phyloP scores from a whole-genome alignment of 1,139 yeast genomes.

The Suhomyces chickasaworum region DNA sequence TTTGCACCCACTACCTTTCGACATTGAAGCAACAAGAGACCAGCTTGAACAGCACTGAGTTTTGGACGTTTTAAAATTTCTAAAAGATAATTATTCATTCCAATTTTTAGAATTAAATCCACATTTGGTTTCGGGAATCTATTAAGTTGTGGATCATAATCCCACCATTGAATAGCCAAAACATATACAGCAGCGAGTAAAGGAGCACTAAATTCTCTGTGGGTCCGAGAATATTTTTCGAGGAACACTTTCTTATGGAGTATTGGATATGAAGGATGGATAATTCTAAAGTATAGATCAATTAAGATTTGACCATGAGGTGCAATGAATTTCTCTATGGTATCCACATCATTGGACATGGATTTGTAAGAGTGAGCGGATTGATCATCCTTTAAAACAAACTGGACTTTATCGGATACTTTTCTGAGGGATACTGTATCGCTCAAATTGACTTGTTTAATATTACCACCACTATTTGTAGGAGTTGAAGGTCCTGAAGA shows the following conservation, averaged over 20 bases:
- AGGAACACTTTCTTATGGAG: slow-evolving; percentile 74
- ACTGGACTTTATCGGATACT: slow-evolving; percentile 66
- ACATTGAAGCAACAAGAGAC: slow-evolving; percentile 67
- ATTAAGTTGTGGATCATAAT: slow-evolving; percentile 69
- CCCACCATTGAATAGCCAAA: slow-evolving; percentile 83
- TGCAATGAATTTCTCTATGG: slow-evolving; percentile 69
- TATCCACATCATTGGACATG: slow-evolving; percentile 69
- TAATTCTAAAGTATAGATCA: slow-evolving; percentile 70
- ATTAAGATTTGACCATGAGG: slow-evolving; percentile 77
- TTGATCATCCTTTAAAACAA: slow-evolving; percentile 70
- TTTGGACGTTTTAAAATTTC: slow-evolving; percentile 75
- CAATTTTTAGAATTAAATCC: slow-evolving; percentile 45
- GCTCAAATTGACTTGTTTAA: slow-evolving; percentile 67
- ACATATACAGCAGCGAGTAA: slow-evolving; percentile 74
- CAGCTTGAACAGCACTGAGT: slow-evolving; percentile 80
- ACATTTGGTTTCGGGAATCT: slow-evolving; percentile 68
- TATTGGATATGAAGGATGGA: slow-evolving; percentile 79
- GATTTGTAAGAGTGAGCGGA: slow-evolving; percentile 61
- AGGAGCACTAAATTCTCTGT: slow-evolving; percentile 77
- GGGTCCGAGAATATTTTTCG: slow-evolving; percentile 75
- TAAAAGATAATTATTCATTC: slow-evolving; percentile 61
- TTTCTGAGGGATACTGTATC: slow-evolving; percentile 61
- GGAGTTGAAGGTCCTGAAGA: slow-evolving; percentile 6
- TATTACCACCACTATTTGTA: slow-evolving; percentile 28
- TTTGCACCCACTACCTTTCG: slow-evolving; percentile 40